phyloP scores from a whole-genome alignment of 768 basidiomycete species.

The Mycena alexandri region DNA sequence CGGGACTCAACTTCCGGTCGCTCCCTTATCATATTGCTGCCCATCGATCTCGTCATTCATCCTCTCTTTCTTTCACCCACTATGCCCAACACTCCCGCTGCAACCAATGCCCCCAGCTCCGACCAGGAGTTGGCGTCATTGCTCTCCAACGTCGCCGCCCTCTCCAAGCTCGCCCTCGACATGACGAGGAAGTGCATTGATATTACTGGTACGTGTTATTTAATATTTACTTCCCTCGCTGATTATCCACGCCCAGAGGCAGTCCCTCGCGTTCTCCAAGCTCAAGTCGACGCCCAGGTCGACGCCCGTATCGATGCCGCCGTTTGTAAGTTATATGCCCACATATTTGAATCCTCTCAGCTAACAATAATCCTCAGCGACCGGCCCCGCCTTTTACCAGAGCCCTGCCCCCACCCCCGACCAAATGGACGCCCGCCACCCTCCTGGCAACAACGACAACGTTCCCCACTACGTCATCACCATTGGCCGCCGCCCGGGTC shows the following conservation, averaged over 20 bases:
- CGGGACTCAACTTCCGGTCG: too few relatives aligned
- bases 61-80: background rate
- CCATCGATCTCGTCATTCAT: background rate
- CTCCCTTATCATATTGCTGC: background rate
- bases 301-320: background rate
- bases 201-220: background rate
- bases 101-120: conserved; percentile 7
- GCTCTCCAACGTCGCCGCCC: background rate
- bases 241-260: background rate
- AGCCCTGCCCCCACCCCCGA: background rate
- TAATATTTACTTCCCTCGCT: background rate
- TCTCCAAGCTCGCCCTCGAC: conserved; percentile 6
- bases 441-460: conserved; percentile 1
- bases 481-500: background rate
- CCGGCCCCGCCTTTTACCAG: background rate
- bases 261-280: background rate
- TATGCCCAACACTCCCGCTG: background rate
- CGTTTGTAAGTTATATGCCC: too few relatives aligned
- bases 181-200: conserved; percentile 13
- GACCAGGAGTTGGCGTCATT: conserved; percentile 12
- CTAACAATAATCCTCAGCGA: background rate
- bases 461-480: conserved; percentile 2
- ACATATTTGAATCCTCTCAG: too few relatives aligned
- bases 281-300: background rate
- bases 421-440: background rate